Evolutionary conservation across 2,329 filamentous ascomycete genomes (phyloP).

Genomic region (Aspergillus aculeatinus): DNA sequence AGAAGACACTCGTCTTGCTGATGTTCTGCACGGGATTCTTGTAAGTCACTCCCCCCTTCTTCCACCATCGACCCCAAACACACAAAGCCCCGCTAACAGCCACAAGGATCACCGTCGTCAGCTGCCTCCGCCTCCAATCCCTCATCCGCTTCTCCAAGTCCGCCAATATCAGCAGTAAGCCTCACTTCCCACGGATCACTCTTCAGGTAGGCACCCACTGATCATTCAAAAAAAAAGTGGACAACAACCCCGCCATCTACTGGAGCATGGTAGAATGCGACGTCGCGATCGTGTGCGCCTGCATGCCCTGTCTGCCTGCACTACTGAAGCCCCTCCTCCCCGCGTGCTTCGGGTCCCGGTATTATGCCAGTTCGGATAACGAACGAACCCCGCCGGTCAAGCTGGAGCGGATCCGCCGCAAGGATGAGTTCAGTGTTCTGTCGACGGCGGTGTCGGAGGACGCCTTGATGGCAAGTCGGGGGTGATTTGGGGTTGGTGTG

Average conservation of each 20-base stretch:
- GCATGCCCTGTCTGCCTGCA: slow-evolving; percentile 41
- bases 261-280: slow-evolving; percentile 47
- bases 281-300: slow-evolving; percentile 47
- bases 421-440: slow-evolving; percentile 6
- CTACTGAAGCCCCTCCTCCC: slow-evolving; percentile 25
- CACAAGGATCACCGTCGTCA: slow-evolving; percentile 43
- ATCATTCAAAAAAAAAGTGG: slow-evolving; percentile 24
- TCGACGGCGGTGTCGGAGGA: slow-evolving; percentile 5
- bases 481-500: background rate
- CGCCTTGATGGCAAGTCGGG: background rate
- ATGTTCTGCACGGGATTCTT: slow-evolving; percentile 54
- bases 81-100: background rate
- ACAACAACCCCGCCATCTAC: slow-evolving; percentile 40
- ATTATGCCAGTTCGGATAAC: slow-evolving; percentile 1
- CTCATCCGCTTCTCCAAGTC: slow-evolving; percentile 43
- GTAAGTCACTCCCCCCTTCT: slow-evolving; percentile 26
- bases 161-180: slow-evolving; percentile 37
- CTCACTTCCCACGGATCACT: background rate
- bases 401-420: background rate
- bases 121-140: slow-evolving; percentile 42
- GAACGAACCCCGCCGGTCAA: background rate
- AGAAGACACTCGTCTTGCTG: slow-evolving; percentile 50
- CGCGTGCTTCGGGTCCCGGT: slow-evolving; percentile 5
- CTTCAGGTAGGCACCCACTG: background rate
- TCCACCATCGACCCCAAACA: background rate